Base-by-base conservation (phyloP, 768 basidiomycete genomes). In the Suillus occidentalis region DNA sequence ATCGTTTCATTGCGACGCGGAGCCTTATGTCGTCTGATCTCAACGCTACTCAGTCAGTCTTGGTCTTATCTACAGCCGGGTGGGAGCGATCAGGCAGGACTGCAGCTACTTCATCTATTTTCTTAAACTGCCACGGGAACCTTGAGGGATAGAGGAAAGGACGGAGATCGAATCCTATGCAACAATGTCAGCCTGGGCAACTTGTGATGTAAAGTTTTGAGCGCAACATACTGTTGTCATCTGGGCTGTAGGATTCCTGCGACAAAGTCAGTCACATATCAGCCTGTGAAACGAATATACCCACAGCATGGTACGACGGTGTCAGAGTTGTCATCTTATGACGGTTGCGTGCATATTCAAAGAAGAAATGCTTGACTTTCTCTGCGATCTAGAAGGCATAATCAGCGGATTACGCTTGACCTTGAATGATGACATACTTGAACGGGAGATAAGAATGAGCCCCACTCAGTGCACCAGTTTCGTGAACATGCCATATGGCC, bases 251-350 rank as follows among this genome's bases (percentile, higher is more conserved):
- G 4, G 92, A 92, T 76, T 97, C 95, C 94, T 97, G 70, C 53
- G 36, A 58, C 6, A 53, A 57, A 36, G 4, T 42, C 62, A 36
- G 64, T 39, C 4, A 34, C 18, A 6, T 13, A 22, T 20, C 9
- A 37, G 18, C 4, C n/a, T 37, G 25, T 37, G 42, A 28, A 28
- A 22, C 60, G 64, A 20, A 40, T 31, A 25, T 8, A 82, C 92
- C 72, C 67, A 91, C 97, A 57, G 95, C 95, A 74, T 97, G 95
- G 72, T 97, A 97, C 2, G 94, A 85, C 1, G 95, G 95, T 3
- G 95, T 97, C 66, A 97, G 73, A 0, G 94, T 97, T 31, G 95
- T 97, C 95, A 99, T 99, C 86, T 99, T 99, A 80, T 99, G 97
- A 55, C 96, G 81, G 75, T 99, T 99, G 61, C 96, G 83, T 0